Evolutionary conservation across 148 eudicot species (phyloP).

Genomic region (Nyssa sinensis): DNA sequence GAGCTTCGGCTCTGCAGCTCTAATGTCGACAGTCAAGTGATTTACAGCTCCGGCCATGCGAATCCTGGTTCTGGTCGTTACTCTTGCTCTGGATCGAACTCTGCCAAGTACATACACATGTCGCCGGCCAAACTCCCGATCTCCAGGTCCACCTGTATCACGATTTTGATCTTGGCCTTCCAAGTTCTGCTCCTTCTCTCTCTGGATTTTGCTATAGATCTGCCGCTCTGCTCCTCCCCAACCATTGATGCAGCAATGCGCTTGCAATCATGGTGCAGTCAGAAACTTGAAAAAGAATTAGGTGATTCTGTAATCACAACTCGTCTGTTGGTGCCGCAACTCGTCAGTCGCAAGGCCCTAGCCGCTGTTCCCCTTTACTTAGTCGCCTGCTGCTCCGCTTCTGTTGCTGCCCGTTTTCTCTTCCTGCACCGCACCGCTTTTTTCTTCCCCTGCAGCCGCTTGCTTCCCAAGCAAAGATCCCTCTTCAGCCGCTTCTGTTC

Average conservation of each 20-base stretch:
- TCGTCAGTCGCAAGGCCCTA: too few relatives aligned
- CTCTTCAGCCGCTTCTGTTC: too few relatives aligned
- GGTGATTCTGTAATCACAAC: slow-evolving; percentile 64
- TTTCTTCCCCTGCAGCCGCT: too few relatives aligned
- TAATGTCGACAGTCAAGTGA: neutral
- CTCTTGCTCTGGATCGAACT: slow-evolving; percentile 21
- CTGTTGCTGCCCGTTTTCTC: too few relatives aligned
- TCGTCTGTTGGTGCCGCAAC: slow-evolving; percentile 71
- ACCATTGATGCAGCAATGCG: slow-evolving; percentile 91
- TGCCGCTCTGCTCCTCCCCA: too few relatives aligned
- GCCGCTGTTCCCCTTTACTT: too few relatives aligned
- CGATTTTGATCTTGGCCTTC: too few relatives aligned
- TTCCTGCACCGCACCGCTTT: too few relatives aligned
- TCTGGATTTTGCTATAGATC: too few relatives aligned
- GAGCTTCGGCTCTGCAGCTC: slow-evolving; percentile 14
- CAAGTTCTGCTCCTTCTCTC: too few relatives aligned
- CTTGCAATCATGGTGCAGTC: slow-evolving; percentile 81
- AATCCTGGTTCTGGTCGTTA: slow-evolving; percentile 7
- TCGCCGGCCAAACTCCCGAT: slow-evolving; percentile 95
- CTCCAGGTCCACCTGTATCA: slow-evolving; percentile 65
- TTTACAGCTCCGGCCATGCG: neutral
- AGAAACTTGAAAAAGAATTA: slow-evolving; percentile 68
- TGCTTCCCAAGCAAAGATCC: too few relatives aligned
- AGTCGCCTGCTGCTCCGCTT: too few relatives aligned
- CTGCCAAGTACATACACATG: slow-evolving; percentile 71